Evolutionary conservation across 2,329 filamentous ascomycete genomes (phyloP).

Genomic region (Fusarium nematophilum): DNA sequence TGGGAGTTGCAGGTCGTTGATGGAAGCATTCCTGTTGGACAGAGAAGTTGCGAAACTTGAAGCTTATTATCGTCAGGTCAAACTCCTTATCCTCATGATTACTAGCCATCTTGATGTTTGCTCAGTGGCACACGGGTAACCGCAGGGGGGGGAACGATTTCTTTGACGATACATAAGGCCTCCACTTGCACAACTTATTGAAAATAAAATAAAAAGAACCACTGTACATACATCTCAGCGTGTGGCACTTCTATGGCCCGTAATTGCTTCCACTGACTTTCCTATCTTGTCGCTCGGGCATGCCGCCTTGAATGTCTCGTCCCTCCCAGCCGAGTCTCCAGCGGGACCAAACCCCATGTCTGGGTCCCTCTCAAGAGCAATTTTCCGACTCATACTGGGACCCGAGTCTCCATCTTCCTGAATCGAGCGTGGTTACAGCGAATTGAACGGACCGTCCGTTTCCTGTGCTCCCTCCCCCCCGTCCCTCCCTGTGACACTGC

Average conservation of each 20-base stretch:
- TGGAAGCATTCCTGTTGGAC: background rate
- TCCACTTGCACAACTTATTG: background rate
- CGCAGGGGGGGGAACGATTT: too few relatives aligned
- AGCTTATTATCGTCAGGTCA: too few relatives aligned
- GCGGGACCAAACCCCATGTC: background rate
- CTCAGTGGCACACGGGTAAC: too few relatives aligned
- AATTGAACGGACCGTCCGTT: slow-evolving; percentile 19
- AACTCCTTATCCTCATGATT: too few relatives aligned
- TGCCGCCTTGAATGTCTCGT: background rate
- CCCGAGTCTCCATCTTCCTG: slow-evolving; percentile 6
- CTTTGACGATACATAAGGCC: background rate
- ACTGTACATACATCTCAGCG: too few relatives aligned
- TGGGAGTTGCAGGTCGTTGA: background rate
- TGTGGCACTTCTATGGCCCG: slow-evolving; percentile 1
- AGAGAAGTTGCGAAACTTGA: too few relatives aligned
- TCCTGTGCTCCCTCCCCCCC: slow-evolving; percentile 12
- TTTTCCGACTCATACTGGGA: slow-evolving; percentile 1
- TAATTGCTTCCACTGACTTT: slow-evolving; percentile 2
- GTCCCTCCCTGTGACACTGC: background rate
- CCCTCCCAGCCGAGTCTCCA: background rate
- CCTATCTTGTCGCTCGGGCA: background rate
- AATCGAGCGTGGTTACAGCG: slow-evolving; percentile 14
- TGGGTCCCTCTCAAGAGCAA: background rate
- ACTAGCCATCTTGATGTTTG: too few relatives aligned
- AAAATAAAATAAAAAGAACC: background rate